Evolutionary conservation across 768 basidiomycete genomes (phyloP), one percentile per base, ranked within the genome.

Genomic region (Psilocybe cubensis): DNA sequence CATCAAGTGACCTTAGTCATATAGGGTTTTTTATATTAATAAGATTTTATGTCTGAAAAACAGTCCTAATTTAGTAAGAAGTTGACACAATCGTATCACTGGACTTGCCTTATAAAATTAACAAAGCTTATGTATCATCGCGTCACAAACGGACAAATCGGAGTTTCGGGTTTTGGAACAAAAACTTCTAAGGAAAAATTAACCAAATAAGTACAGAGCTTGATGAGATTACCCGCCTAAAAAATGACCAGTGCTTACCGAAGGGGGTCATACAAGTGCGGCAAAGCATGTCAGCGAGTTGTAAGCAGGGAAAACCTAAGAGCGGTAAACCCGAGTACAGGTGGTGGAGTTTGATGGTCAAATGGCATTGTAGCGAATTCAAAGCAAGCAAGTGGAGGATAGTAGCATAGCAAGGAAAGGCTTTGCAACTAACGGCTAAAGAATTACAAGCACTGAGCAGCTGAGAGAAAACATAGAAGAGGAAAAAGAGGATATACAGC

Each of bases 401-500:
- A n/a, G 46, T 18, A 48, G 27, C 27, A 48, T 48, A 48, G 46
- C 45, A 46, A 24, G 25, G 23, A 46, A 46, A 21, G 23, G 45
- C 25, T 25, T 25, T 46, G 31, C 31, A 14, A 33, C 45, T 14
- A 14, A 3, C 46, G n/a, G 11, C 28, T 48, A 29, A 48, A 48
- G 35, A 28, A 29, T 42, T 27, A 56, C 43, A 53, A 48, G 29
- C 42, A 46, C n/a, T n/a, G n/a, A n/a, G n/a, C n/a, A n/a, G n/a
- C n/a, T n/a, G 11, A 35, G 12, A 35, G 35, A 49, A 28, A 45
- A 49, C 38, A 62, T 20, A 58, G 35, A 40, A 29, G 54, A 59
- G 50, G 38, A 40, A 29, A 51, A 59, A 46, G 38, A 54, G 38
- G 35, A 56, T 40, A 54, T 27, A 54, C 20, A 11, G 35, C 44